Evolutionary conservation across 371 early-diverging fungal species (phyloP), one percentile per base, ranked within the genome.

Genomic region (Mucor indicus): DNA sequence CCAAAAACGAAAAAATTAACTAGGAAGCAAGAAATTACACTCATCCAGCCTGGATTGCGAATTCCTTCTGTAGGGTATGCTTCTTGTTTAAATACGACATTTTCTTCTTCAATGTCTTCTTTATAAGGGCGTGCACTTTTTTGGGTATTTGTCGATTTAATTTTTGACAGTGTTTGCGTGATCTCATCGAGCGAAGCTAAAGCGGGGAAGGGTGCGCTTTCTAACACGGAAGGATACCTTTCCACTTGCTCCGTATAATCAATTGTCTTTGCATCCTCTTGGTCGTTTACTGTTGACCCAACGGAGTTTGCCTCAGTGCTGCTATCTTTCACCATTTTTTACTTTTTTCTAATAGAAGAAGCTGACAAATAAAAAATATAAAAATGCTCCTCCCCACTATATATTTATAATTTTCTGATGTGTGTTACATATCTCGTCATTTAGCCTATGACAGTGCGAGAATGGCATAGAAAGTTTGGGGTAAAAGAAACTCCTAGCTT

Each of bases 1-100:
- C 83, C 83, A 33, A 83, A 67, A 30, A 78, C 68, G 48, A 51
- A 55, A 55, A 82, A 84, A 67, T 84, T 64, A 50, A 71, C 58
- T 49, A 81, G 67, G 63, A 85, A 81, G 43, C 77, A 53, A 36
- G 75, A 55, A 22, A 76, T 29, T 24, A 86, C 67, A 13, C 63
- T 65, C 2, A 74, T 50, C 69, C 72, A 76, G 6, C 77, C 74
- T 2, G 69, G 73, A 46, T 70, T 74, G 9, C 55, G 47, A 20
- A 55, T 24, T 2, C 72, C 72, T 33, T 72, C 72, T 17, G 66
- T 62, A 16, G 42, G 50, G 32, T 62, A 62, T 3, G 54, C 46
- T 13, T 45, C 48, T 21, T 60, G 61, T 11, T 55, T 40, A 17
- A 56, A 52, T 30, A 17, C 15, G 17, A 27, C 13, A 19, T 5